Evolutionary conservation across 148 eudicot species (phyloP).

Genomic region (Camellia granthamiana): DNA sequence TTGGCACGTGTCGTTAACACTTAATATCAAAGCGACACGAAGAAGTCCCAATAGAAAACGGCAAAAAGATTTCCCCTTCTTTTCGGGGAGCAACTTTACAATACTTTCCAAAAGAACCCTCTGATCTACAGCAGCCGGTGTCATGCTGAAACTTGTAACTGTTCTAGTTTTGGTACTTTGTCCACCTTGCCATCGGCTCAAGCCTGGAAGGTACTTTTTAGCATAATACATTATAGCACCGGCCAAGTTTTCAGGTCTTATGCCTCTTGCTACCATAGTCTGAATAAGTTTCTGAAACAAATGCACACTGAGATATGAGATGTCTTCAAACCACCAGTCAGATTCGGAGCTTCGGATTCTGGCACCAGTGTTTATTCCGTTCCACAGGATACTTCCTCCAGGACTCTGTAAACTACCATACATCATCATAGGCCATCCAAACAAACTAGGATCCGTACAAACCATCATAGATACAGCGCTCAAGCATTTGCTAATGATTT

Average conservation of each 20-base stretch:
- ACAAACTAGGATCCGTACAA: conserved; percentile 88
- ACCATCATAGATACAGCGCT: conserved; percentile 77
- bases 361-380: conserved; percentile 94
- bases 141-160: conserved; percentile 86
- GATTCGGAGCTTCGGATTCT: conserved; percentile 77
- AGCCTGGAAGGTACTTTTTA: conserved; percentile 73
- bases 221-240: conserved; percentile 82
- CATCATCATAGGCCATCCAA: conserved; percentile 99
- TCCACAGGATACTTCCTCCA: conserved; percentile 96
- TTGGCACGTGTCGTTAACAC: conserved; percentile 56
- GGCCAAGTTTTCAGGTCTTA: conserved; percentile 61
- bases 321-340: conserved; percentile 95
- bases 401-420: conserved; percentile 94
- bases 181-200: conserved; percentile 75
- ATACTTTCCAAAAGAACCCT: conserved; percentile 63
- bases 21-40: conserved; percentile 76
- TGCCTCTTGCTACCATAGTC: conserved; percentile 70
- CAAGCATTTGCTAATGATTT: conserved; percentile 55
- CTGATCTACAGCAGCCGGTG: conserved; percentile 65
- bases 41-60: conserved; percentile 78
- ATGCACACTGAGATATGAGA: conserved; percentile 61
- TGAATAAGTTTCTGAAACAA: conserved; percentile 67
- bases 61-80: conserved; percentile 78
- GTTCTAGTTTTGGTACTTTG: conserved; percentile 43
- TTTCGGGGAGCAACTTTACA: conserved; percentile 66